Base-by-base conservation (phyloP, 2,329 filamentous ascomycete species). In the Phyllosticta citrichinensis region DNA sequence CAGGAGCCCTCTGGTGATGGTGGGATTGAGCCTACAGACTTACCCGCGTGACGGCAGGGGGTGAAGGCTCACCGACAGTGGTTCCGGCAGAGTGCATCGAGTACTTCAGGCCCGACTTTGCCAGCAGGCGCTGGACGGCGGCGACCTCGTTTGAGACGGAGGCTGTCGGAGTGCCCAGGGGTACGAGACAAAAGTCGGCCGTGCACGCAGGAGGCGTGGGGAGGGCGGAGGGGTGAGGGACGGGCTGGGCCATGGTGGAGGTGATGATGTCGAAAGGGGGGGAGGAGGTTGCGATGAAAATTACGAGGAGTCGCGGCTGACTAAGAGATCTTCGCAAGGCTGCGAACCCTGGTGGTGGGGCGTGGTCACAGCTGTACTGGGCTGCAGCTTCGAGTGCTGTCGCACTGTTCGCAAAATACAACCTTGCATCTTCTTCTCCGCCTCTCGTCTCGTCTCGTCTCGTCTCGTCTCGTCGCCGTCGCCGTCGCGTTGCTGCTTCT, bases 31-130 rank as follows among this genome's bases (percentile, higher is more conserved):
- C 35, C 54, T 54, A 30, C 51, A 10, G 52, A 33, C 33, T 59
- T 40, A 56, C 55, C 27, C 58, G 47, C 52, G 17, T 20, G 40
- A 25, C n/a, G n/a, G 24, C 17, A 22, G 33, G 11, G 19, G 19
- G 27, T n/a, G 35, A 51, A 20, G 51, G 50, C 52, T 60, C 52
- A 60, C 52, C 91, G 60, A 97, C 83, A 0, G 93, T 97, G 0
- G 93, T 97, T 12, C 93, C 94, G 2, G 91, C 92, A 25, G 89
- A 92, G 76, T 97, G 93, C 90, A 97, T 94, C 55, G 83, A 86
- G 72, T 92, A 93, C 65, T 84, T 86, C 64, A 97, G 74, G 1
- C 91, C 91, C 67, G 88, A 94, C 59, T 83, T 85, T 74, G 88
- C 85, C 68, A 99, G 81, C 40, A 97, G 80, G 62, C 87, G 85